Evolutionary conservation across 495 filamentous ascomycete species (phyloP).

Genomic region (Aspergillus olivimuriae): DNA sequence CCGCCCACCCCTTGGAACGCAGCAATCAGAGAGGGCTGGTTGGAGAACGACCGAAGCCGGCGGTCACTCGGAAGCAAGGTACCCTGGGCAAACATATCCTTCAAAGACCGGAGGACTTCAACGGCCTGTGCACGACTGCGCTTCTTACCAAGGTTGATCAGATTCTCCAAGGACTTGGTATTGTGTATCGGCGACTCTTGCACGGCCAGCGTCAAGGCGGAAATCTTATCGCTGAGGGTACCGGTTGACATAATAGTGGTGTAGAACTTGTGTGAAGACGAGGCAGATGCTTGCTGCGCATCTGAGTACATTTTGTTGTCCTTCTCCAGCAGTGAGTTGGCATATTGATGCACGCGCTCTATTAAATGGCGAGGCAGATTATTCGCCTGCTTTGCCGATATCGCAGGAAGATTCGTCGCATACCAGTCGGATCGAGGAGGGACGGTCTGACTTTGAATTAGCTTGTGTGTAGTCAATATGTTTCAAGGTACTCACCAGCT

Average conservation of each 20-base stretch:
- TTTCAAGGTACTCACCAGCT: slow-evolving; percentile 29
- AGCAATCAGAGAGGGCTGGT: slow-evolving; percentile 68
- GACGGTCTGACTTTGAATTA: slow-evolving; percentile 52
- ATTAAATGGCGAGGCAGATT: slow-evolving; percentile 52
- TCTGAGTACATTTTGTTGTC: slow-evolving; percentile 61
- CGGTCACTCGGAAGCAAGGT: slow-evolving; percentile 75
- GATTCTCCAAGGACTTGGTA: slow-evolving; percentile 74
- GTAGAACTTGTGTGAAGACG: slow-evolving; percentile 88
- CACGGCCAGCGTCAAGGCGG: slow-evolving; percentile 83
- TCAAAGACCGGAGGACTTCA: slow-evolving; percentile 82
- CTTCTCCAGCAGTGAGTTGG: slow-evolving; percentile 62
- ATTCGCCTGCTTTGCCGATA: slow-evolving; percentile 44
- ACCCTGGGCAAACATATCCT: slow-evolving; percentile 88
- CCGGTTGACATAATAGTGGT: slow-evolving; percentile 94
- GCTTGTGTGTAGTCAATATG: slow-evolving; percentile 6
- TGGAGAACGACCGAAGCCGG: slow-evolving; percentile 70
- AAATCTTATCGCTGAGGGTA: slow-evolving; percentile 94
- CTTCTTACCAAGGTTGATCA: slow-evolving; percentile 76
- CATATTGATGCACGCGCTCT: slow-evolving; percentile 68
- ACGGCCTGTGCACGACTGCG: slow-evolving; percentile 89
- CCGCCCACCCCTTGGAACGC: slow-evolving; percentile 51
- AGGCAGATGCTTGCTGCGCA: slow-evolving; percentile 45
- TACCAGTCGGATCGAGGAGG: slow-evolving; percentile 84
- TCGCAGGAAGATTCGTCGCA: slow-evolving; percentile 51
- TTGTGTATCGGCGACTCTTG: slow-evolving; percentile 96